Conservation (phyloP, 2,329 filamentous ascomycete genomes). For the Aspergillus ustus region DNA sequence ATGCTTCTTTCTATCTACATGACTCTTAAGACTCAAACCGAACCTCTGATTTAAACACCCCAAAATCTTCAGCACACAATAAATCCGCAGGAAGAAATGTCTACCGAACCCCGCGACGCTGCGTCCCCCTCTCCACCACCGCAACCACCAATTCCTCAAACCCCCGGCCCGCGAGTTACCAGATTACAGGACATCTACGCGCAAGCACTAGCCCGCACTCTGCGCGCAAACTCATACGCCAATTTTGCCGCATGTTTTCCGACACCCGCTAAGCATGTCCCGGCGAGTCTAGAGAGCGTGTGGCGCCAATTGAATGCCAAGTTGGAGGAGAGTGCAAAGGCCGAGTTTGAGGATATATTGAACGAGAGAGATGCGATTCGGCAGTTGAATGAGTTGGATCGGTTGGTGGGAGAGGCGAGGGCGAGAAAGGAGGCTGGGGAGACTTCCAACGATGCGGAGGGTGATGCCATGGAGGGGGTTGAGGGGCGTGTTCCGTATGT, state of each 20-base stretch:
- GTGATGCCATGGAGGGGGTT: conserved; percentile 34
- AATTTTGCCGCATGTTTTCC: conserved; percentile 69
- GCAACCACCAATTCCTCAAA: conserved; percentile 57
- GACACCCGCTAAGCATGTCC: conserved; percentile 62
- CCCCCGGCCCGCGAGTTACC: conserved; percentile 64
- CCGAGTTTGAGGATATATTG: conserved; percentile 66
- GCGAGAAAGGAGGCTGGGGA: conserved; percentile 50
- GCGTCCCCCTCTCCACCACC: conserved; percentile 57
- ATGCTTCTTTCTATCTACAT: neutral
- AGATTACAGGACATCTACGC: conserved; percentile 65
- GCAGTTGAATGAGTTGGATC: conserved; percentile 65
- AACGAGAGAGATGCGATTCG: conserved; percentile 60
- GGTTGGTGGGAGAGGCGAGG: conserved; percentile 63
- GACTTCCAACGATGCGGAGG: conserved; percentile 28
- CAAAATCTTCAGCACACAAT: neutral
- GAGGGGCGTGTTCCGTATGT: conserved; percentile 54
- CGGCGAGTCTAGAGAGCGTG: conserved; percentile 60
- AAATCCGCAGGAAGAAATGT: conserved; percentile 22
- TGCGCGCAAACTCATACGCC: conserved; percentile 64
- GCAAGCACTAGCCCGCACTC: conserved; percentile 61
- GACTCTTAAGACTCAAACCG: neutral
- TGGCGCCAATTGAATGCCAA: conserved; percentile 64
- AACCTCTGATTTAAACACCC: too few species aligned
- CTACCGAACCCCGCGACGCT: conserved; percentile 21
- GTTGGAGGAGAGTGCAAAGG: conserved; percentile 60